A percentile compares a stretch with the other conserved stretches of the same genome.
phyloP scores from a whole-genome alignment of 78 protist species.

The Dictyostelium firmibasis region DNA sequence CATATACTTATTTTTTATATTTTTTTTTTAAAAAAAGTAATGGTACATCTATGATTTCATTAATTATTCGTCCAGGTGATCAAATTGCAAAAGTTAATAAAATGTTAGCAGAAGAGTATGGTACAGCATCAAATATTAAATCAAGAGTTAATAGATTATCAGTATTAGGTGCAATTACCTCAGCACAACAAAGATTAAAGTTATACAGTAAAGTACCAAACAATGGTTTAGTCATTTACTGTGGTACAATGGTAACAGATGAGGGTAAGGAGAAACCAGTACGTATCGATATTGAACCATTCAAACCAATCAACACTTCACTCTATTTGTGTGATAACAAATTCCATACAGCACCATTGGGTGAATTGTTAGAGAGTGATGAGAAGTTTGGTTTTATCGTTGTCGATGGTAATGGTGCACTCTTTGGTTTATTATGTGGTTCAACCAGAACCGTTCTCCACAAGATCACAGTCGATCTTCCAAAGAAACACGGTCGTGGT shows the following conservation, averaged over 20 bases:
- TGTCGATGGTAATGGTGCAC: constrained; percentile 98
- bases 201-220: constrained; percentile 90
- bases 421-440: constrained; percentile 98
- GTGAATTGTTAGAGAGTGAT: constrained; percentile 95
- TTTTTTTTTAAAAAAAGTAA: constrained; percentile 72
- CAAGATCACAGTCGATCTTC: constrained; percentile 98
- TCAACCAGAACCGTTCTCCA: constrained; percentile 96
- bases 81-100: constrained; percentile 93
- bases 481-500: constrained; percentile 99
- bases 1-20: neutral
- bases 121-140: constrained; percentile 99
- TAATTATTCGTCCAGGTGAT: constrained; percentile 98
- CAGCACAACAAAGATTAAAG: constrained; percentile 96
- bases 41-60: constrained; percentile 99
- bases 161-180: constrained; percentile 97
- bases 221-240: constrained; percentile 99
- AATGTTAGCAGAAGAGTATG: constrained; percentile 99
- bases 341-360: constrained; percentile 98
- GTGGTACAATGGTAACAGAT: constrained; percentile 98
- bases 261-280: constrained; percentile 98
- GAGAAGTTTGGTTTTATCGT: constrained; percentile 99
- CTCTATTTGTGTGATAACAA: constrained; percentile 99
- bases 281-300: constrained; percentile 99
- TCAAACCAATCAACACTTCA: constrained; percentile 98
- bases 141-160: constrained; percentile 95